Conservation (phyloP, 176 grass and related monocot genomes). For the Echinochloa phyllopogon region DNA sequence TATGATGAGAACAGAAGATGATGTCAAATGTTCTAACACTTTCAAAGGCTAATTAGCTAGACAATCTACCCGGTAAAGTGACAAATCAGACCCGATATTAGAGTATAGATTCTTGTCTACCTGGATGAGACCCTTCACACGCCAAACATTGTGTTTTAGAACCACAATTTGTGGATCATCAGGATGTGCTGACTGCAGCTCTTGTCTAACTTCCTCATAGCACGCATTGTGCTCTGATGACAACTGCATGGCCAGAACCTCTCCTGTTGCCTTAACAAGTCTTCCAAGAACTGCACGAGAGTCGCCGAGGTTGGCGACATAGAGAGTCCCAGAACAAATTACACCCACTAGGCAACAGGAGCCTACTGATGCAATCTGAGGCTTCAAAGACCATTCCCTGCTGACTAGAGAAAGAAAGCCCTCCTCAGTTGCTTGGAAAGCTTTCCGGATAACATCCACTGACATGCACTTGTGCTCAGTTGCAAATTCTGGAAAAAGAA, state of each 20-base stretch:
- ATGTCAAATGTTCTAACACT: slow-evolving; percentile 12
- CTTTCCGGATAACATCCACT: slow-evolving; percentile 74
- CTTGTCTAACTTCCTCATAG: slow-evolving; percentile 74
- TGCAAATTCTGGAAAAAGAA: slow-evolving; percentile 65
- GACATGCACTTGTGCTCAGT: slow-evolving; percentile 80
- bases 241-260: slow-evolving; percentile 66
- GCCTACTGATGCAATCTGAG: slow-evolving; percentile 88
- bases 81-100: slow-evolving; percentile 17
- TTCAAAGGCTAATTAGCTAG: slow-evolving; percentile 39
- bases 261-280: slow-evolving; percentile 67
- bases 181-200: slow-evolving; percentile 73
- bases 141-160: slow-evolving; percentile 93
- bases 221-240: slow-evolving; percentile 79
- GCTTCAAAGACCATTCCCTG: slow-evolving; percentile 78
- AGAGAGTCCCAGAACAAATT: slow-evolving; percentile 68
- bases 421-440: slow-evolving; percentile 82
- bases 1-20: slow-evolving; percentile 22
- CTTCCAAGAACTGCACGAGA: slow-evolving; percentile 77
- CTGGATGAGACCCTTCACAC: slow-evolving; percentile 93
- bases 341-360: slow-evolving; percentile 78
- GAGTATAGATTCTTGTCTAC: slow-evolving; percentile 39
- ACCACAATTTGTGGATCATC: slow-evolving; percentile 82
- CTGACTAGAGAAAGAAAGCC: slow-evolving; percentile 74
- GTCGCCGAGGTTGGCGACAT: slow-evolving; percentile 76
- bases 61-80: background rate